Evolutionary conservation across 176 grass and related monocot genomes (phyloP).

Genomic region (Tillandsia fasciculata): DNA sequence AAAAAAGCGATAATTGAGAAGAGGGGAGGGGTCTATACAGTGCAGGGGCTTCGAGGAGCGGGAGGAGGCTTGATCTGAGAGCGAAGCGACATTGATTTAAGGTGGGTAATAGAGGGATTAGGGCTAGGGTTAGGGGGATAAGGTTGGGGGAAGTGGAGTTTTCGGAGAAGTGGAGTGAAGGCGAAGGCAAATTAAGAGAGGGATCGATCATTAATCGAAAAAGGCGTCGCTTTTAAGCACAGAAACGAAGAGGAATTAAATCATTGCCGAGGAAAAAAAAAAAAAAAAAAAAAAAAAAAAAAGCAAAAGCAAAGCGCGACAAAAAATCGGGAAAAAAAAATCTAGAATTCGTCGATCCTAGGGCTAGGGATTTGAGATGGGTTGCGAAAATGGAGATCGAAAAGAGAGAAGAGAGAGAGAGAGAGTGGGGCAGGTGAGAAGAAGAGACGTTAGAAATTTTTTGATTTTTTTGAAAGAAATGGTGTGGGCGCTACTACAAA

Average conservation of each 20-base stretch:
- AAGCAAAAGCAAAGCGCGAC: conserved; percentile 8
- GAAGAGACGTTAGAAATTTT: conserved; percentile 49
- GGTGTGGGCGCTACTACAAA: background rate
- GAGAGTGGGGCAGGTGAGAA: background rate
- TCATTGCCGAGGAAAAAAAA: background rate
- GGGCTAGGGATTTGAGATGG: background rate
- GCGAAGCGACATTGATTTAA: conserved; percentile 12
- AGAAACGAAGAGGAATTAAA: conserved; percentile 16
- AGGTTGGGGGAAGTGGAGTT: conserved; percentile 44
- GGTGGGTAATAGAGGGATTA: conserved; percentile 14
- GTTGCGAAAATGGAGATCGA: conserved; percentile 25
- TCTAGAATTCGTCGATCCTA: background rate
- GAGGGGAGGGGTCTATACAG: conserved; percentile 17
- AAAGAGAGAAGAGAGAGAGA: background rate
- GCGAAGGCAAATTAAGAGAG: conserved; percentile 35
- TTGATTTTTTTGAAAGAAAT: conserved; percentile 64
- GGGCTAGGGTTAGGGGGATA: conserved; percentile 25
- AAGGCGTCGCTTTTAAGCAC: conserved; percentile 36
- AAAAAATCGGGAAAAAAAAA: background rate
- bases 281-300: conserved; percentile 1
- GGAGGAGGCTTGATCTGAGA: conserved; percentile 29
- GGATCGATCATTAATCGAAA: background rate
- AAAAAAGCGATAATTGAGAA: background rate
- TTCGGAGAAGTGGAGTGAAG: conserved; percentile 54
- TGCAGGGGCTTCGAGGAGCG: conserved; percentile 35